Conservation (phyloP, 345 rosid species). For the Populus davidiana region DNA sequence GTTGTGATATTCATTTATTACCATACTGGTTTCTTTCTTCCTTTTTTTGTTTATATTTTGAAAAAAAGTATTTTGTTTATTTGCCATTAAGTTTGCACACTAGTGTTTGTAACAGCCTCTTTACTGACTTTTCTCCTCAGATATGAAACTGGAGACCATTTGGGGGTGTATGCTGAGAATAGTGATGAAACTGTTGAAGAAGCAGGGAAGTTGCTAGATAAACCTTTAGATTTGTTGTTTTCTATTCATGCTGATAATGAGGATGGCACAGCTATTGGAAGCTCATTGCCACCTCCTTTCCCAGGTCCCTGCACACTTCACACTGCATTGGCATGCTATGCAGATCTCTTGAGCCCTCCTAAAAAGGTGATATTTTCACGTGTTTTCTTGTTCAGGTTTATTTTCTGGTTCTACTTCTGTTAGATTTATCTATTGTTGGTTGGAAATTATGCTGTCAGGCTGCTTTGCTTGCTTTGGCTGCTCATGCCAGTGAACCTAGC, state of each 20-base stretch:
- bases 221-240: constrained; percentile 61
- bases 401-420: neutral
- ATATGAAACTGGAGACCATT: constrained; percentile 71
- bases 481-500: constrained; percentile 79
- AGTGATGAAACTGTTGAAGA: constrained; percentile 69
- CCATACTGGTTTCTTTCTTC: too few species aligned
- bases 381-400: constrained; percentile 1
- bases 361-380: constrained; percentile 50
- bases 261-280: constrained; percentile 64
- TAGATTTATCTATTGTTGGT: neutral
- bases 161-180: constrained; percentile 77
- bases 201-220: constrained; percentile 64
- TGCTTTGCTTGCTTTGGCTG: constrained; percentile 83
- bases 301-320: constrained; percentile 75
- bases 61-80: neutral
- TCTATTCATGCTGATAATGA: constrained; percentile 72
- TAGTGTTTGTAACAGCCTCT: neutral
- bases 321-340: constrained; percentile 59
- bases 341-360: constrained; percentile 81
- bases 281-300: constrained; percentile 77
- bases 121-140: constrained; percentile 31
- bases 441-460: constrained; percentile 43
- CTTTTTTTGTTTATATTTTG: too few species aligned
- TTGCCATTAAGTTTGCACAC: neutral
- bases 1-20: neutral